These are phyloP conservation scores for Monilinia fructigena DNA, from an alignment of 2,329 filamentous ascomycete genomes.

Conservation along the genomic window DNA sequence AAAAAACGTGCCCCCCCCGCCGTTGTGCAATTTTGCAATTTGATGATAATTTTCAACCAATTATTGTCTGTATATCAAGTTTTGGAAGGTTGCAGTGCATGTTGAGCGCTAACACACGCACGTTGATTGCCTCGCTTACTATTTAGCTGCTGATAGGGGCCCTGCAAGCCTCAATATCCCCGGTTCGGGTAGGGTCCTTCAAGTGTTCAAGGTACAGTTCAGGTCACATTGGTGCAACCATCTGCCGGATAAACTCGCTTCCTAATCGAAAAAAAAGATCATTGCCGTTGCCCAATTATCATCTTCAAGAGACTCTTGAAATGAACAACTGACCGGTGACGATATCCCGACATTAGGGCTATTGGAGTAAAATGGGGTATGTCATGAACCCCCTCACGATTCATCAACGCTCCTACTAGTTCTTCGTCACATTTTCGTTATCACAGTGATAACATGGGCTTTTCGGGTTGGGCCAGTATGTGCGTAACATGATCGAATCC, in stretches of 20 bases:
- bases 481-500: background rate
- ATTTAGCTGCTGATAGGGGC: conserved; percentile 9
- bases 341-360: conserved; percentile 12
- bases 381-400: conserved; percentile 9
- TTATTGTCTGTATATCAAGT: conserved; percentile 1
- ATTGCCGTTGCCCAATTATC: conserved; percentile 10
- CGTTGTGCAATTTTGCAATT: conserved; percentile 13
- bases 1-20: conserved; percentile 19
- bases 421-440: conserved; percentile 2
- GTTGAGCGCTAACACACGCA: conserved; percentile 21
- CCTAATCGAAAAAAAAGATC: background rate
- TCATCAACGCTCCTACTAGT: background rate
- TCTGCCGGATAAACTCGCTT: conserved; percentile 15
- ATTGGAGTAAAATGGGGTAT: conserved; percentile 8
- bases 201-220: conserved; percentile 1
- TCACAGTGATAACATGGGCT: conserved; percentile 1
- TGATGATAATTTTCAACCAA: conserved; percentile 20
- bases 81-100: conserved; percentile 15
- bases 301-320: background rate
- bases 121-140: conserved; percentile 22
- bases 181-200: conserved; percentile 2
- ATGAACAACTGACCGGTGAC: background rate
- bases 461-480: background rate
- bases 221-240: conserved; percentile 13
- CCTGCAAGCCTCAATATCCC: conserved; percentile 14